Percentiles rank a stretch among this genome's conserved stretches.
phyloP scores from a whole-genome alignment of 73 alveolate genomes.

The Paramecium caudatum region DNA sequence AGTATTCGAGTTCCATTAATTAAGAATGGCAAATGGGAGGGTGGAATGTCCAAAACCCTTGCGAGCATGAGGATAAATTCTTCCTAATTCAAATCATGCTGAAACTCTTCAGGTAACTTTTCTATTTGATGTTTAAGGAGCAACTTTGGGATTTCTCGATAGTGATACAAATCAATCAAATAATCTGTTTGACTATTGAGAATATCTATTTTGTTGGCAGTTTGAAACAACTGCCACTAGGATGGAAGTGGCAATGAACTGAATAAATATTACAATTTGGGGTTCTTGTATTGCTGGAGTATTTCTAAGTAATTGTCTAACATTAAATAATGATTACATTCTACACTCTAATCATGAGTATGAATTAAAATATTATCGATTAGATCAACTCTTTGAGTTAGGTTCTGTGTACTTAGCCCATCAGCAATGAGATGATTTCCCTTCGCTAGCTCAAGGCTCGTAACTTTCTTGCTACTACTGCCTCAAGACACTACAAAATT shows the following conservation, averaged over 20 bases:
- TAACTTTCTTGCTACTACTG: conserved; percentile 14
- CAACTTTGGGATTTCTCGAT: conserved; percentile 38
- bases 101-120: conserved; percentile 7
- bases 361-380: conserved; percentile 52
- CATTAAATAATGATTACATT: conserved; percentile 5
- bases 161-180: conserved; percentile 49
- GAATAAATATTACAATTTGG: conserved; percentile 15
- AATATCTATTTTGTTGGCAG: conserved; percentile 28
- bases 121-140: background rate
- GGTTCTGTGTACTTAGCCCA: conserved; percentile 18
- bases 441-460: background rate
- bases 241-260: conserved; percentile 30
- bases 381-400: conserved; percentile 41
- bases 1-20: conserved; percentile 59
- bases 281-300: conserved; percentile 58
- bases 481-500: background rate
- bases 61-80: conserved; percentile 19
- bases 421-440: background rate
- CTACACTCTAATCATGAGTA: conserved; percentile 27
- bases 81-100: conserved; percentile 15
- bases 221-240: conserved; percentile 17
- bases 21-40: conserved; percentile 11
- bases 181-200: conserved; percentile 40
- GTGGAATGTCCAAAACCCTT: conserved; percentile 33
- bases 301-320: conserved; percentile 43